Evolutionary conservation across 2,329 filamentous ascomycete genomes (phyloP).

Genomic region (Pestalotiopsis sp.): DNA sequence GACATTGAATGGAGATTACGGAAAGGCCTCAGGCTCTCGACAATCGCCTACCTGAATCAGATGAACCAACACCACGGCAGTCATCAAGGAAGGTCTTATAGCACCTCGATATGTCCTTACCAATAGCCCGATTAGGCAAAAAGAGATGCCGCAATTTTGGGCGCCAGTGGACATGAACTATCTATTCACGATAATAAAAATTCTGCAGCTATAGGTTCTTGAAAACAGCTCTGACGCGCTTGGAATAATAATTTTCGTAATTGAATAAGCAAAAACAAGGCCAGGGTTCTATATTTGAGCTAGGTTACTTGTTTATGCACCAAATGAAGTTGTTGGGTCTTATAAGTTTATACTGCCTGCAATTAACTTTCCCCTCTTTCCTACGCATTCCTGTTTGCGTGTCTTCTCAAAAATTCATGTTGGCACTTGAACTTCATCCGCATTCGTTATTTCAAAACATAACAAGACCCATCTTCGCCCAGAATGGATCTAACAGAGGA

Average conservation of each 20-base stretch:
- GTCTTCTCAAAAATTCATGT: background rate
- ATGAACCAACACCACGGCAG: background rate
- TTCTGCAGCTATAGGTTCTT: too few relatives aligned
- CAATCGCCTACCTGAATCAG: too few relatives aligned
- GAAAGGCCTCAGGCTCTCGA: too few relatives aligned
- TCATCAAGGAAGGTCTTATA: background rate
- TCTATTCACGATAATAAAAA: too few relatives aligned
- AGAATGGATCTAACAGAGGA: background rate
- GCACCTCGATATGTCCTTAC: background rate
- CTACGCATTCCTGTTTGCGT: background rate
- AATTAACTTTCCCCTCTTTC: background rate
- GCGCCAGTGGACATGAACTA: background rate
- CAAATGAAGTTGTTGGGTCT: too few relatives aligned
- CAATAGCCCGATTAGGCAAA: background rate
- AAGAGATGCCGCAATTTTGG: background rate
- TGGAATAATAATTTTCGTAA: too few relatives aligned
- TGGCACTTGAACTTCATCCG: background rate
- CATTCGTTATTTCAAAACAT: background rate
- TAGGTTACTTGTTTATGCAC: too few relatives aligned
- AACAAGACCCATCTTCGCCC: background rate
- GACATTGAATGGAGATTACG: too few relatives aligned
- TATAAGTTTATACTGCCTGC: background rate
- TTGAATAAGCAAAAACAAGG: too few relatives aligned
- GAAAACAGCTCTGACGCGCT: too few relatives aligned
- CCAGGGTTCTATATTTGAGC: too few relatives aligned